Percentiles rank a stretch among this genome's conserved stretches.
These are phyloP conservation scores for Amauroascus verrucosus DNA, from an alignment of 2,329 filamentous ascomycete species.

Conservation along the genomic window DNA sequence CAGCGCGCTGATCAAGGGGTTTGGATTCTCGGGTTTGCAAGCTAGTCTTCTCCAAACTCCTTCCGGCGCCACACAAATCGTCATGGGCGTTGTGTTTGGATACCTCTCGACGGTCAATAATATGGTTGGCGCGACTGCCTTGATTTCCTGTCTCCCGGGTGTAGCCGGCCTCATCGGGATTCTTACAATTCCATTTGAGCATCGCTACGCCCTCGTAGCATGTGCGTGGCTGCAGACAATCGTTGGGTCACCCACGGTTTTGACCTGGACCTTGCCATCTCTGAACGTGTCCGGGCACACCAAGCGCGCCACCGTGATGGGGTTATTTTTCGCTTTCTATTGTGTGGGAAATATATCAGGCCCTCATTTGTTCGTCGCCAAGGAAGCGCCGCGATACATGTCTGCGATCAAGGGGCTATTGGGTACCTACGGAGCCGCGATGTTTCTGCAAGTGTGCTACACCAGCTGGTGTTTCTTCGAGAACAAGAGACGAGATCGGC, in stretches of 20 bases:
- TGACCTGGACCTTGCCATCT: slow-evolving; percentile 20
- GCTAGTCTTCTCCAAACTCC: slow-evolving; percentile 36
- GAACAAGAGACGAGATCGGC: slow-evolving; percentile 39
- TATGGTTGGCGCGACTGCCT: not conserved
- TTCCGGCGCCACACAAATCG: not conserved
- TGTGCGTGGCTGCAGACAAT: not conserved
- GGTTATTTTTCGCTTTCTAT: slow-evolving; percentile 50
- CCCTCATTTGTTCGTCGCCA: slow-evolving; percentile 52
- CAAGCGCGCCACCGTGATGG: slow-evolving; percentile 51
- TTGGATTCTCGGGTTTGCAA: slow-evolving; percentile 46
- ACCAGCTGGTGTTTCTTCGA: not conserved
- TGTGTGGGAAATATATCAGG: slow-evolving; percentile 53
- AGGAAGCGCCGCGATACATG: slow-evolving; percentile 49
- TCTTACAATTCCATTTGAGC: not conserved
- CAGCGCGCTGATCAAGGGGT: slow-evolving; percentile 48
- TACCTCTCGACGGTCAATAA: not conserved
- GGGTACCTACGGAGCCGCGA: slow-evolving; percentile 21
- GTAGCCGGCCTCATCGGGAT: not conserved
- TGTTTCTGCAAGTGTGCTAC: not conserved
- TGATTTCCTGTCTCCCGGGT: not conserved
- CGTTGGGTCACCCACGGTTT: not conserved
- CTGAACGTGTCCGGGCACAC: slow-evolving; percentile 16
- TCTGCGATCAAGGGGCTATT: slow-evolving; percentile 47
- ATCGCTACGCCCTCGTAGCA: not conserved
- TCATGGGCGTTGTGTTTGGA: not conserved